Conservation (phyloP, 192 early-diverging fungal species). For the Chytriomyces confervae region DNA sequence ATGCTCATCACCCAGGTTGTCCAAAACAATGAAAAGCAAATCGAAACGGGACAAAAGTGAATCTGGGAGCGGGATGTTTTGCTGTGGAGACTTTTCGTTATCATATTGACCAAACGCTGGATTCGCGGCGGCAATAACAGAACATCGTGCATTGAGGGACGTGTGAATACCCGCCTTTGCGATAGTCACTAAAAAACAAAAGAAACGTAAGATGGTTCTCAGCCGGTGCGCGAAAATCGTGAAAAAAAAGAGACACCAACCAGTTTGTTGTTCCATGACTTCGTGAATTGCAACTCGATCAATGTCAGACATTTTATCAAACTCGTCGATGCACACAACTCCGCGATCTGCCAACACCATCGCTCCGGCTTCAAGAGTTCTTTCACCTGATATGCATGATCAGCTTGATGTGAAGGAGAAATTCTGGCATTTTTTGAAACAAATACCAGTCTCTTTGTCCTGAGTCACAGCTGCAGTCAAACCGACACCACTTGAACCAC, state of each 20-base stretch:
- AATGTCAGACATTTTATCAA: constrained; percentile 98
- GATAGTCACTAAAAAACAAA: constrained; percentile 28
- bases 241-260: background rate
- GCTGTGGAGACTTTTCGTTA: constrained; percentile 80
- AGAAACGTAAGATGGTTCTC: background rate
- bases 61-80: constrained; percentile 96
- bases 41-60: constrained; percentile 97
- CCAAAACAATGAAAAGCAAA: constrained; percentile 94
- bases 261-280: constrained; percentile 99
- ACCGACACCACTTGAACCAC: constrained; percentile 96
- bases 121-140: constrained; percentile 97
- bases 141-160: constrained; percentile 94
- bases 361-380: constrained; percentile 93
- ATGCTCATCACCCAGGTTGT: constrained; percentile 81
- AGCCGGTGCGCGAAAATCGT: background rate
- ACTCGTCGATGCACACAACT: constrained; percentile 99
- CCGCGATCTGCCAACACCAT: constrained; percentile 99
- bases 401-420: background rate
- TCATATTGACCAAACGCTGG: constrained; percentile 83
- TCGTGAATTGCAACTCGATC: constrained; percentile 99
- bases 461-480: constrained; percentile 94
- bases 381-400: constrained; percentile 63
- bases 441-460: constrained; percentile 85
- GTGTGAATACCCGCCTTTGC: constrained; percentile 99
- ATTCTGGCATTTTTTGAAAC: background rate